Base-by-base conservation (phyloP, 345 rosid genomes). In the Camelina laxa region DNA sequence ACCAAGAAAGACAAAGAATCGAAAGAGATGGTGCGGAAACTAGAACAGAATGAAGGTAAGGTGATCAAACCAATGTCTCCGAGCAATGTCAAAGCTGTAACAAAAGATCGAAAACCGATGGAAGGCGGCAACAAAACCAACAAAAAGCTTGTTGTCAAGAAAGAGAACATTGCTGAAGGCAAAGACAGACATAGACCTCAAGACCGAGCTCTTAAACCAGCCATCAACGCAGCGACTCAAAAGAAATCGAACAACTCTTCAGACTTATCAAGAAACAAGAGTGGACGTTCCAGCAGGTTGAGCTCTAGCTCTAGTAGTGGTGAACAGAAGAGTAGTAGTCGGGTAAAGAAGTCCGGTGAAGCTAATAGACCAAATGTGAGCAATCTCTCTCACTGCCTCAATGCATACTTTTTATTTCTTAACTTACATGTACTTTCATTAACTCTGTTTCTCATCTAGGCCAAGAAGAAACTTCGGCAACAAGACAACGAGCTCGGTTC, bases 181-280 rank as follows among this genome's bases (percentile, higher is more conserved):
- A 85, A 76, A 82, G 81, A 65, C 22, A 69, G 77, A 60, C 38
- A 77, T 39, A 80, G 54, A 51, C 60, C 81, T 72, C 81, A 76
- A 35, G 86, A 83, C 67, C 82, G 76, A 66, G 68, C 67, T 65
- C 64, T 65, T 82, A 84, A 75, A 67, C 77, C 69, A 62, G 67
- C 64, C 3, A 57, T 13, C 14, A 69, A 14, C 47, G 36, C 75
- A 41, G 33, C 14, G 16, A 76, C 74, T 75, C 67, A 45, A 21
- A 84, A 67, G 74, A 85, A 83, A 78, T 79, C 74, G 1, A 83
- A 67, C n/a, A 75, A 7, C n/a, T 14, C 74, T 54, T 66, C 59
- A 31, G 78, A 78, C 16, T 16, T 33, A 24, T 78, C 74, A 60
- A 73, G 56, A 53, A 73, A 53, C 58, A 73, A 79, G 67, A 60